Percentiles rank a stretch among this genome's conserved stretches.
These are phyloP conservation scores for Sicyos edulis DNA, from an alignment of 306 rosid species.

Conservation along the genomic window DNA sequence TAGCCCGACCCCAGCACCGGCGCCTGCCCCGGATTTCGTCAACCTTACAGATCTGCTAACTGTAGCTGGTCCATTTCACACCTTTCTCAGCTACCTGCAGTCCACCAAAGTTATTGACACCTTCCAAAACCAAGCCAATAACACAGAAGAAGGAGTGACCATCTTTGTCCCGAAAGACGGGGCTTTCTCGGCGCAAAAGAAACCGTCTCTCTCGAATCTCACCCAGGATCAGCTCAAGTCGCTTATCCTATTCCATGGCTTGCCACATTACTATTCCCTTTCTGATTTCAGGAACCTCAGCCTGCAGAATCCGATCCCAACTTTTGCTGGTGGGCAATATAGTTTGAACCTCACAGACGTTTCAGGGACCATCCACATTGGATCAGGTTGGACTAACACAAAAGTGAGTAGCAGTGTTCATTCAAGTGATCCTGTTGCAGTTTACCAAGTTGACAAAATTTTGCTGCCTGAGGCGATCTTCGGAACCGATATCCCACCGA, in stretches of 20 bases:
- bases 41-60: conserved; percentile 75
- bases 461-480: conserved; percentile 90
- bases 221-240: conserved; percentile 61
- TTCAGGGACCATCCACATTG: conserved; percentile 53
- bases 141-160: conserved; percentile 88
- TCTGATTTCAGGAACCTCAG: conserved; percentile 75
- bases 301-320: conserved; percentile 43
- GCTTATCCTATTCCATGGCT: conserved; percentile 70
- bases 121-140: conserved; percentile 94
- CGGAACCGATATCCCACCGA: conserved; percentile 84
- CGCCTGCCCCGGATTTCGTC: conserved; percentile 68
- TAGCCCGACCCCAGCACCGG: conserved; percentile 85
- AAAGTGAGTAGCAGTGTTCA: conserved; percentile 77
- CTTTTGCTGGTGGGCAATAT: conserved; percentile 75
- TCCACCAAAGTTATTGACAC: conserved; percentile 86
- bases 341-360: conserved; percentile 72
- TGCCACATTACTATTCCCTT: conserved; percentile 77
- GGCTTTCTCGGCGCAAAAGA: conserved; percentile 56
- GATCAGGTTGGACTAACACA: conserved; percentile 75
- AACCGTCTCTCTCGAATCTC: conserved; percentile 65
- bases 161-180: conserved; percentile 78
- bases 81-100: conserved; percentile 58
- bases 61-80: conserved; percentile 93
- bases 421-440: conserved; percentile 80
- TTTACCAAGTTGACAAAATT: conserved; percentile 72